phyloP scores from a whole-genome alignment of 805 yeast species.

The Candida fluviatilis region DNA sequence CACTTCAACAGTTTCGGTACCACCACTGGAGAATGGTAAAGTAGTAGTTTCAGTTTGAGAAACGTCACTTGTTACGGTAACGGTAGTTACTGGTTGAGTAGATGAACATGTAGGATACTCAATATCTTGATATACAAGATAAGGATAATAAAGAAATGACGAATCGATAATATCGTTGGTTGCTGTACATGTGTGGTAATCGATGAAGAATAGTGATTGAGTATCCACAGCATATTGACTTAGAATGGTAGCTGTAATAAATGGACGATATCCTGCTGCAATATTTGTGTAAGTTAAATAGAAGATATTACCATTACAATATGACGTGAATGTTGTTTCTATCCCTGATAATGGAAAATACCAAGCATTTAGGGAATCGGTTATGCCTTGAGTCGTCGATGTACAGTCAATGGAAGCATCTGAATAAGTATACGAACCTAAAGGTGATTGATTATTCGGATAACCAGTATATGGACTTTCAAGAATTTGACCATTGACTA shows the following conservation, averaged over 20 bases:
- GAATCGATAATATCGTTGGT: neutral
- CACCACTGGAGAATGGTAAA: constrained; percentile 6
- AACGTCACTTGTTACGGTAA: constrained; percentile 8
- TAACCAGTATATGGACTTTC: neutral
- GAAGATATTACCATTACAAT: neutral
- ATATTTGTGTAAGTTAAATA: constrained; percentile 5
- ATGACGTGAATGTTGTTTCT: neutral
- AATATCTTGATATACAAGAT: neutral
- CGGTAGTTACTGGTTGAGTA: constrained; percentile 1
- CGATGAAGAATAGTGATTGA: neutral
- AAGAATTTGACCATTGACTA: neutral
- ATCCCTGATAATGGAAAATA: constrained; percentile 7
- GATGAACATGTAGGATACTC: neutral
- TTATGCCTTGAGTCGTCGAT: constrained; percentile 7
- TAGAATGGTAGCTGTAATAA: neutral
- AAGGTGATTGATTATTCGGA: neutral
- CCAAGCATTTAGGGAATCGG: constrained; percentile 14
- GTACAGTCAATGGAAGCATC: constrained; percentile 12
- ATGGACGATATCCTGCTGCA: neutral
- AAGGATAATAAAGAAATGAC: neutral
- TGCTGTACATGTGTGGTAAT: neutral
- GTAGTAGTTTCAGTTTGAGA: constrained; percentile 8
- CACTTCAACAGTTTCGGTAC: constrained; percentile 9
- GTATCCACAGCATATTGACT: neutral
- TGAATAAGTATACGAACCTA: neutral